Conservation (phyloP, 805 yeast genomes). For the Schizosaccharomyces lindneri region DNA sequence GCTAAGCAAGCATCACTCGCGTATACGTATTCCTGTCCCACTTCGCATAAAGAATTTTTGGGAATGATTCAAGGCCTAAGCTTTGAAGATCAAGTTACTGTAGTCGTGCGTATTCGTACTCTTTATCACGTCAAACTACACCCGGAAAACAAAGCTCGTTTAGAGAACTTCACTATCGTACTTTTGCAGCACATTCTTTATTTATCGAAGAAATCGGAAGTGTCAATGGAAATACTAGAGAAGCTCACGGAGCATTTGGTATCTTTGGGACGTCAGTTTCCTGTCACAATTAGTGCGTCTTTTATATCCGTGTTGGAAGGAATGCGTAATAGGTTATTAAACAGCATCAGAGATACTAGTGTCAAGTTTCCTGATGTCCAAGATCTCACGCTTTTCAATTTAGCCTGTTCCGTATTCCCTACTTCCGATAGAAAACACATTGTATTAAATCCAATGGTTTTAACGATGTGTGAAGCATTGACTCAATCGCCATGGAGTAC, state of each 20-base stretch:
- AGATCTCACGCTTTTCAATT: constrained; percentile 42
- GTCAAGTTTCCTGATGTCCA: constrained; percentile 6
- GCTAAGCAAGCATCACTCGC: constrained; percentile 5
- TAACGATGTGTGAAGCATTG: constrained; percentile 47
- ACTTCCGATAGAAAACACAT: constrained; percentile 91
- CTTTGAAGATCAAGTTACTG: constrained; percentile 21
- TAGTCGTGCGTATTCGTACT: constrained; percentile 30
- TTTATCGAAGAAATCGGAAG: constrained; percentile 12
- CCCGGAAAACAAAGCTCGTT: constrained; percentile 52
- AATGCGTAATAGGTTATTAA: constrained; percentile 19
- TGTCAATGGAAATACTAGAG: constrained; percentile 4
- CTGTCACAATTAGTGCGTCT: constrained; percentile 33
- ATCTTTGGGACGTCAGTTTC: constrained; percentile 38
- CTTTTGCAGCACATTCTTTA: constrained; percentile 16
- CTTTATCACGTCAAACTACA: constrained; percentile 53
- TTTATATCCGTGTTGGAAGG: constrained; percentile 31
- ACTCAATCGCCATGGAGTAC: constrained; percentile 24
- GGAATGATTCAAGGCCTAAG: constrained; percentile 40
- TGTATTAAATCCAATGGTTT: constrained; percentile 60
- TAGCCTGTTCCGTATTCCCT: constrained; percentile 61
- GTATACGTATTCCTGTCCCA: constrained; percentile 23
- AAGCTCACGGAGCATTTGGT: constrained; percentile 18
- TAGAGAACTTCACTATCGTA: constrained; percentile 6
- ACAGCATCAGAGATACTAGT: background rate
- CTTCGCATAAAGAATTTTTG: constrained; percentile 38